phyloP scores from a whole-genome alignment of 1,284 basidiomycete species.

The Boletus putidus region DNA sequence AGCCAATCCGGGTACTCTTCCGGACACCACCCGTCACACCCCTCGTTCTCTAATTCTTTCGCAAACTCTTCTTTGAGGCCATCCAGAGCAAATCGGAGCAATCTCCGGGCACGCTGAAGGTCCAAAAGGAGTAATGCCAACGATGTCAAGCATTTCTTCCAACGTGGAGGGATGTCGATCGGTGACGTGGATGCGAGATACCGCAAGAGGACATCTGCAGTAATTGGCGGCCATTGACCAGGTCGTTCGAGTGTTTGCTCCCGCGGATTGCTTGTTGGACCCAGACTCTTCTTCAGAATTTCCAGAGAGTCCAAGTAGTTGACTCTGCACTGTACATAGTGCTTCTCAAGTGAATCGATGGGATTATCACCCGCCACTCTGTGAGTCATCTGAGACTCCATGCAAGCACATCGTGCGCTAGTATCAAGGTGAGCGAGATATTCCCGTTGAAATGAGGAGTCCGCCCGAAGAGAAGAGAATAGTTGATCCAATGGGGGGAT shows the following conservation, averaged over 20 bases:
- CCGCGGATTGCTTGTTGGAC: neutral
- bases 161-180: too few species aligned
- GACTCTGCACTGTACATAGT: neutral
- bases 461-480: neutral
- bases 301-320: too few species aligned
- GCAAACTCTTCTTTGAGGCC: neutral
- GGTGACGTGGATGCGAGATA: too few species aligned
- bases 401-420: neutral
- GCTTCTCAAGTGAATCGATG: neutral
- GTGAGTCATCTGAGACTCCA: neutral
- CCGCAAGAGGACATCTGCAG: slow-evolving; percentile 26
- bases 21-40: slow-evolving; percentile 17
- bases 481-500: neutral
- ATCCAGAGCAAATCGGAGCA: neutral
- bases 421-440: neutral
- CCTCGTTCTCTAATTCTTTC: slow-evolving; percentile 21
- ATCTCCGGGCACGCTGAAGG: too few species aligned
- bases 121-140: too few species aligned
- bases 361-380: neutral
- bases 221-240: slow-evolving; percentile 30
- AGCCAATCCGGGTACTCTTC: slow-evolving; percentile 43
- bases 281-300: too few species aligned
- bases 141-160: too few species aligned
- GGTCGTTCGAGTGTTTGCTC: neutral
- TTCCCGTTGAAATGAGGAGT: too few species aligned